A percentile compares a stretch with the other conserved stretches of the same genome.
phyloP scores from a whole-genome alignment of 768 basidiomycete genomes.

The Mycena epipterygia region DNA sequence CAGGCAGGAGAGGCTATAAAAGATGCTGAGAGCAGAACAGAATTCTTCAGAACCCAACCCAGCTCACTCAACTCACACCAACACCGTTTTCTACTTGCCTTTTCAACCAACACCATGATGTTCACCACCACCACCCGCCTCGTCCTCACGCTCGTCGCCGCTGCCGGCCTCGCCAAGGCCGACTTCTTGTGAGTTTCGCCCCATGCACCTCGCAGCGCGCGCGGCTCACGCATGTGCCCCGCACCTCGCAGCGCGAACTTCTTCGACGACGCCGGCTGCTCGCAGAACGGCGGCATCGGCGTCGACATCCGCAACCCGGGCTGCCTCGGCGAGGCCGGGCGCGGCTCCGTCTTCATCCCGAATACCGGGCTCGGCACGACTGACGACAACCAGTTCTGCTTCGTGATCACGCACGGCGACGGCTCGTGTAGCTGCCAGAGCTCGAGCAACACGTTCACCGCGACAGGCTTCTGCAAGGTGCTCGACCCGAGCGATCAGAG shows the following conservation, averaged over 20 bases:
- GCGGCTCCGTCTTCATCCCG: slow-evolving; percentile 21
- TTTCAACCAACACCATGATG: slow-evolving; percentile 15
- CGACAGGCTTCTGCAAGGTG: no score
- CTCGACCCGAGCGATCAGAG: no score
- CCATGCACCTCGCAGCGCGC: background rate
- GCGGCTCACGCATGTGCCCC: background rate
- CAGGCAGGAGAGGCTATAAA: slow-evolving; percentile 17
- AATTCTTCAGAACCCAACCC: slow-evolving; percentile 11
- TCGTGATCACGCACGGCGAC: slow-evolving; percentile 20
- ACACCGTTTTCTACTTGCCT: background rate
- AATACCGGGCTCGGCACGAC: slow-evolving; percentile 19
- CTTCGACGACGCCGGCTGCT: slow-evolving; percentile 24
- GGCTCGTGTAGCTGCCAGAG: slow-evolving; percentile 20
- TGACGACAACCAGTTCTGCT: slow-evolving; percentile 25
- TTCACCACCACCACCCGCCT: slow-evolving; percentile 23
- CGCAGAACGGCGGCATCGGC: slow-evolving; percentile 24
- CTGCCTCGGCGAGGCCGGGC: slow-evolving; percentile 23
- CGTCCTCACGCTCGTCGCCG: slow-evolving; percentile 15
- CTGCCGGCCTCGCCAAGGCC: slow-evolving; percentile 22
- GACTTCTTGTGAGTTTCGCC: slow-evolving; percentile 21
- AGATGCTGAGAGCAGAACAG: slow-evolving; percentile 1
- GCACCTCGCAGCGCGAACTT: slow-evolving; percentile 18
- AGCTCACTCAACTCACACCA: background rate
- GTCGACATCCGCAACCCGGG: slow-evolving; percentile 27
- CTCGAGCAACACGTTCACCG: no score